Evolutionary conservation across 176 grass and related monocot species (phyloP), one percentile per base, ranked within the genome.

Genomic region (Poa pratensis): DNA sequence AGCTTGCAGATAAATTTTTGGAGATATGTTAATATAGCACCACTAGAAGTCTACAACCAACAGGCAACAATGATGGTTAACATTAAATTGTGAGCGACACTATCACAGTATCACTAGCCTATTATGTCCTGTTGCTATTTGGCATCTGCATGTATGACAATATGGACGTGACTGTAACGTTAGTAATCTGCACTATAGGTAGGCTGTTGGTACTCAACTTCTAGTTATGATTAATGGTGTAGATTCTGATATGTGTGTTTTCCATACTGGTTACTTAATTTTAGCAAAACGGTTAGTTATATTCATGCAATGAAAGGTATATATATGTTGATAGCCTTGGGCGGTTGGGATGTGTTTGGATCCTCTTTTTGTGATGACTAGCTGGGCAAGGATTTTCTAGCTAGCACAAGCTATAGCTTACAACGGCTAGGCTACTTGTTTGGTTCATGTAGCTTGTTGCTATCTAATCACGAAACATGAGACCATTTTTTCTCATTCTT

Each of bases 151-250:
- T 64, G 35, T 61, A 51, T 40, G 9, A 7, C 62, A 65, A 19
- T 75, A 75, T 75, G 71, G 46, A 57, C 42, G 80, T 74, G 46
- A 58, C 18, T 53, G 40, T 75, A 83, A 79, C 43, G 19, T 88
- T 51, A 57, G 76, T 73, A 50, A 59, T 60, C 2, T 83, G 16
- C 73, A 79, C 6, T 3, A 58, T 77, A 70, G 4, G 26, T 49
- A 75, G 26, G 40, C 13, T 75, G 55, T 75, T 48, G 48, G 43
- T 79, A 46, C 73, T 63, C 73, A 69, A 13, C 28, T 71, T 72
- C 16, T 78, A 16, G 51, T 52, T 52, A 8, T 48, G 9, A 35
- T 46, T 49, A 30, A 43, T 88, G 74, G n/a, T 39, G 27, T 5
- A 64, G n/a, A 62, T 73, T 71, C 71, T 35, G 14, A 39, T 76